Conservation (phyloP, 2,329 filamentous ascomycete species). For the Colletotrichum higginsianum region DNA sequence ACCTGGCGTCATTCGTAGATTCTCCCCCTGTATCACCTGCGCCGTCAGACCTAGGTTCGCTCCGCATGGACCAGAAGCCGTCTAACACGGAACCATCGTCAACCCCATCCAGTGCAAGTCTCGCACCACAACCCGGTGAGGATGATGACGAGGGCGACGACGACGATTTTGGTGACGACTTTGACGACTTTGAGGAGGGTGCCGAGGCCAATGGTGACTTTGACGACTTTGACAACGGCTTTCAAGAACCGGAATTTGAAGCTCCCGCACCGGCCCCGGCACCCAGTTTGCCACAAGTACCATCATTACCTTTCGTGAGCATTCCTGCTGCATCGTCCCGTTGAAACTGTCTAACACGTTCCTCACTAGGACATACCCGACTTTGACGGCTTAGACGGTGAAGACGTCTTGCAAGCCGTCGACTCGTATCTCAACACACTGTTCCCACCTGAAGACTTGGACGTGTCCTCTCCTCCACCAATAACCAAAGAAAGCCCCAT, state of each 20-base stretch:
- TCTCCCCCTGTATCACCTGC: constrained; percentile 51
- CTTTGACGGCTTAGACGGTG: constrained; percentile 72
- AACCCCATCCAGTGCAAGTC: constrained; percentile 18
- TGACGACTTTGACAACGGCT: constrained; percentile 81
- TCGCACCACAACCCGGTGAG: constrained; percentile 39
- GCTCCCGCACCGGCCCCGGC: constrained; percentile 49
- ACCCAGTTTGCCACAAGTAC: constrained; percentile 52
- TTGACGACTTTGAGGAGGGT: constrained; percentile 75
- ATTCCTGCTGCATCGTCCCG: too few species aligned
- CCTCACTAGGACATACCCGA: constrained; percentile 74
- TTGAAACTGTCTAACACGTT: constrained; percentile 46
- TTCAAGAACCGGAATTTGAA: constrained; percentile 69
- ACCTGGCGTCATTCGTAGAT: constrained; percentile 53
- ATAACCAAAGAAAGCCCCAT: constrained; percentile 72
- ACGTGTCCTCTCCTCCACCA: constrained; percentile 65
- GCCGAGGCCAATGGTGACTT: constrained; percentile 70
- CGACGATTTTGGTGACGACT: constrained; percentile 69
- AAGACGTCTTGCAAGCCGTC: constrained; percentile 73
- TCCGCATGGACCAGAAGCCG: constrained; percentile 51
- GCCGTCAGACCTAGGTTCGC: constrained; percentile 49
- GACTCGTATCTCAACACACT: constrained; percentile 77
- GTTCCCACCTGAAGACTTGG: constrained; percentile 72
- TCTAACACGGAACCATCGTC: constrained; percentile 46
- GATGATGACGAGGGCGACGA: constrained; percentile 50
- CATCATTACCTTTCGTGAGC: constrained; percentile 62